Evolutionary conservation across 495 filamentous ascomycete genomes (phyloP), one percentile per base, ranked within the genome.

Genomic region (Niebla homalea): DNA sequence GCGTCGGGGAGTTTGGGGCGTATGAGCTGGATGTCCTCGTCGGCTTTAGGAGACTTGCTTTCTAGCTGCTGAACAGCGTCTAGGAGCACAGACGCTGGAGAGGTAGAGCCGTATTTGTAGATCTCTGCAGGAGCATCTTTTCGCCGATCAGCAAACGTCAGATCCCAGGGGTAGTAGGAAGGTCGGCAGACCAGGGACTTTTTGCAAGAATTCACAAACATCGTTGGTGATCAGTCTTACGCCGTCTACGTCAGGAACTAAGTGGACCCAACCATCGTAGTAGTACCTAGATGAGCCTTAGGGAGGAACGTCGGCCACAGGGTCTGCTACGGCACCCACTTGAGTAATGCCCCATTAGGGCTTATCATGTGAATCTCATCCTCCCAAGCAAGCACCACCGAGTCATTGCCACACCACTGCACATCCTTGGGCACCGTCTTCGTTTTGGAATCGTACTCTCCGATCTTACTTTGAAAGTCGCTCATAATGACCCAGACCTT

Each of bases 311-410:
- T 20, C 3, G 18, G 3, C 36, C 19, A 26, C 5, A n/a, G 21
- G 2, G 5, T 29, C 36, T 20, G 6, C 8, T 36, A 2, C 20
- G 12, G 43, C 18, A 43, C 68, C 56, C 63, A 78, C 74, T 78
- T 80, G 32, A 88, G 76, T 37, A 85, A 75, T 11, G 82, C 78
- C 36, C 85, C 87, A 43, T 80, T 83, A 0, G 87, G 88, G 1
- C 89, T 89, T 49, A 97, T 83, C 40, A 98, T 74, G 61, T 96
- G 92, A n/a, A 97, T 81, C 58, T 98, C 92, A 66, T 98, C 92
- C 57, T 95, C 92, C 92, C 92, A 98, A 14, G 87, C 88, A 52
- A 97, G 78, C 41, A 94, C 80, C 8, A 96, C 87, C 6, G 88
- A 85, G 66, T 96, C 87, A 52, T 95, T 93, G 15, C 92, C 90